Conservation (phyloP, 768 basidiomycete genomes). For the Tephrocybe sp. region DNA sequence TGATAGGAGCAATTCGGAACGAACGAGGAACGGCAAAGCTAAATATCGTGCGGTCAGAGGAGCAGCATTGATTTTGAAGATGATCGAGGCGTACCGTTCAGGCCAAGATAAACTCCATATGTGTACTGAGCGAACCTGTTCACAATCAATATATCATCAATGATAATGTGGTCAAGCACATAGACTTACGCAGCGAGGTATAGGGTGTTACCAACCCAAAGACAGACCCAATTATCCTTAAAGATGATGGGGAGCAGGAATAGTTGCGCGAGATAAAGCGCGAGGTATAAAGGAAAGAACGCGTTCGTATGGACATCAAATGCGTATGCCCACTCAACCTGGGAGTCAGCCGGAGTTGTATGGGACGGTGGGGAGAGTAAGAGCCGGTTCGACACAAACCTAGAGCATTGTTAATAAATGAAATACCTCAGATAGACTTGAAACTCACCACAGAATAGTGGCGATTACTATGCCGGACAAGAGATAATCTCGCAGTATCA, state of each 20-base stretch:
- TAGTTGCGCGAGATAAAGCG: conserved; percentile 86
- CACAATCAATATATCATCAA: conserved; percentile 2
- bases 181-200: conserved; percentile 79
- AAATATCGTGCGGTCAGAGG: conserved; percentile 6
- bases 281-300: conserved; percentile 92
- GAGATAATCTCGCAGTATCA: conserved; percentile 90
- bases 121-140: conserved; percentile 83
- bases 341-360: conserved; percentile 65
- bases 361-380: conserved; percentile 73
- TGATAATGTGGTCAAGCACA: conserved; percentile 1
- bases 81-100: conserved; percentile 54
- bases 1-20: conserved; percentile 87
- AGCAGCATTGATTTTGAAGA: conserved; percentile 6
- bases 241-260: conserved; percentile 83
- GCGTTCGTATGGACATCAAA: conserved; percentile 98
- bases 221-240: conserved; percentile 89
- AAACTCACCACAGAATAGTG: conserved; percentile 70
- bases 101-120: conserved; percentile 87
- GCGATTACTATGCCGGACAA: conserved; percentile 73
- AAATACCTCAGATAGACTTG: not conserved
- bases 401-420: conserved; percentile 24
- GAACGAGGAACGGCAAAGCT: conserved; percentile 94
- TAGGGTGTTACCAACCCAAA: conserved; percentile 89
- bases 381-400: conserved; percentile 72
- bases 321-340: conserved; percentile 91